These are phyloP conservation scores for Microsporum canis DNA, from an alignment of 2,329 filamentous ascomycete genomes.

Conservation along the genomic window DNA sequence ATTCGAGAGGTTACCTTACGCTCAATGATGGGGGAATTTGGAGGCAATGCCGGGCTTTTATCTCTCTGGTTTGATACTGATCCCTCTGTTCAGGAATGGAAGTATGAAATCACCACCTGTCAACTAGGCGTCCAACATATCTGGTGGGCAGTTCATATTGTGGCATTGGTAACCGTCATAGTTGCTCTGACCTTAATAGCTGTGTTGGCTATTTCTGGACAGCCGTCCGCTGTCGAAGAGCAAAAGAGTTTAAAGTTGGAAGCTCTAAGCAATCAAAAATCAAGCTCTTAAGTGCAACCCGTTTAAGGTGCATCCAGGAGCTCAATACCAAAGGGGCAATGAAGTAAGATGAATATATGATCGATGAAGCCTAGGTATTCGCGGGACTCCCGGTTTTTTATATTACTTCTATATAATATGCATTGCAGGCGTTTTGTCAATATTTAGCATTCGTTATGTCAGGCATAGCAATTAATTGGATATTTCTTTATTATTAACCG, in stretches of 20 bases:
- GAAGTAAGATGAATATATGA: neutral
- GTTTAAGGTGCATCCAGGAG: neutral
- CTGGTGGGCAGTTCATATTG: slow-evolving; percentile 83
- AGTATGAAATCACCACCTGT: slow-evolving; percentile 68
- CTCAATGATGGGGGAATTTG: slow-evolving; percentile 96
- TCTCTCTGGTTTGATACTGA: slow-evolving; percentile 77
- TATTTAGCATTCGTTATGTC: neutral
- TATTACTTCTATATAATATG: neutral
- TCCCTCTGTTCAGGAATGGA: slow-evolving; percentile 55
- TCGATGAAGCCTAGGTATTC: neutral
- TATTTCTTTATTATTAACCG: neutral
- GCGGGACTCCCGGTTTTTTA: neutral
- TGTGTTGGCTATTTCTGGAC: neutral
- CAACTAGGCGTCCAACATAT: slow-evolving; percentile 73
- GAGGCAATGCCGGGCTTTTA: slow-evolving; percentile 80
- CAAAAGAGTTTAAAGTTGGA: slow-evolving; percentile 17
- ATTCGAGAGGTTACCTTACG: slow-evolving; percentile 84
- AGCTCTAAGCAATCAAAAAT: slow-evolving; percentile 12
- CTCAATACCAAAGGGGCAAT: too few species aligned
- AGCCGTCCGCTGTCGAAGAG: neutral
- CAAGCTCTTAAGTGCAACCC: neutral
- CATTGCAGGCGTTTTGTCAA: neutral
- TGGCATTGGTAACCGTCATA: slow-evolving; percentile 46
- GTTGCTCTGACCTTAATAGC: slow-evolving; percentile 19
- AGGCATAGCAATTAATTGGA: neutral